These are phyloP conservation scores for Fusarium nisikadoi DNA, from an alignment of 2,329 filamentous ascomycete genomes.

Conservation along the genomic window DNA sequence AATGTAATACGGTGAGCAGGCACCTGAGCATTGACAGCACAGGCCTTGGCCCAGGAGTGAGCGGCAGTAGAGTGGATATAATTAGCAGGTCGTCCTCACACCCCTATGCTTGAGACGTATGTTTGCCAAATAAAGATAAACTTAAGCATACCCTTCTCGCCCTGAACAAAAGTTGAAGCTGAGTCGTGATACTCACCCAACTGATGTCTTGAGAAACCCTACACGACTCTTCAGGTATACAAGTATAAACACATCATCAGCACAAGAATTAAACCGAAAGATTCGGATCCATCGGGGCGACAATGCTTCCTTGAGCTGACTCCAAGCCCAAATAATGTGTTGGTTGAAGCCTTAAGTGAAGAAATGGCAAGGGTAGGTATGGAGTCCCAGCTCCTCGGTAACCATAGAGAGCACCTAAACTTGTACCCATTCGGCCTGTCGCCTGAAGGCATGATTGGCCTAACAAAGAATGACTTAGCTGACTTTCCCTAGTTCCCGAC, in stretches of 20 bases:
- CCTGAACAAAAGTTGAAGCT: background rate
- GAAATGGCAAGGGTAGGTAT: background rate
- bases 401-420: background rate
- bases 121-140: background rate
- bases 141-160: background rate
- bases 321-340: background rate
- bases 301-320: background rate
- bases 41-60: background rate
- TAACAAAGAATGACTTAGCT: background rate
- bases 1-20: background rate
- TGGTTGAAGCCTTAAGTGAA: background rate
- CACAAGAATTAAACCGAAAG: background rate
- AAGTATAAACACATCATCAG: background rate
- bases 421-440: background rate
- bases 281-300: too few species aligned
- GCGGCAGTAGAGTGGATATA: background rate
- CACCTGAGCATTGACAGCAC: background rate
- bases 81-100: background rate
- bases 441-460: background rate
- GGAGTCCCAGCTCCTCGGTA: background rate
- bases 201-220: background rate
- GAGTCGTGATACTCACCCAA: background rate
- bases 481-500: background rate
- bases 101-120: background rate
- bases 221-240: background rate